Evolutionary conservation across 1,284 basidiomycete genomes (phyloP).

Genomic region (Agaricales sp.): DNA sequence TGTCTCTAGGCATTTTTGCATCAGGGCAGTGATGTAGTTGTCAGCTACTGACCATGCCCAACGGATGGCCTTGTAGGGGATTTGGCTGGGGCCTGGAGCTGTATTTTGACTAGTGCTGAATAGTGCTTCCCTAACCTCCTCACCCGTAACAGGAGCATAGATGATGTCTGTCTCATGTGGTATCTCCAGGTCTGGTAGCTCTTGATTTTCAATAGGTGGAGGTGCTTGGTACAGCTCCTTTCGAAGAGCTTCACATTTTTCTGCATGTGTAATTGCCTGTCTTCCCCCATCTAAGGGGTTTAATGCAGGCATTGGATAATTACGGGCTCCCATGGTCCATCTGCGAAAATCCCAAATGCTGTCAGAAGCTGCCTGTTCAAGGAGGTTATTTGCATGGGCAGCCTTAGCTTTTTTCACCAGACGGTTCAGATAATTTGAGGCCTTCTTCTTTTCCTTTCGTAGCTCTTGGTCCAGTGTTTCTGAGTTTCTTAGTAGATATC

Average conservation of each 20-base stretch:
- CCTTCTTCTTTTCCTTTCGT: not conserved
- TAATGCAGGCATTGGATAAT: not conserved
- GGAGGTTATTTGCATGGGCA: not conserved
- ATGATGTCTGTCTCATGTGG: slow-evolving; percentile 6
- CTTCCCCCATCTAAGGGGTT: not conserved
- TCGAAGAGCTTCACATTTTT: slow-evolving; percentile 17
- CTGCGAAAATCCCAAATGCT: not conserved
- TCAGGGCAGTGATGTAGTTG: slow-evolving; percentile 3
- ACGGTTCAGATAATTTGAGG: not conserved
- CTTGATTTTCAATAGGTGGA: slow-evolving; percentile 8
- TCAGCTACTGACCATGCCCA: slow-evolving; percentile 12
- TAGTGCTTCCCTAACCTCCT: slow-evolving; percentile 11
- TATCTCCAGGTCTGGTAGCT: slow-evolving; percentile 7
- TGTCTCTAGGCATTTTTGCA: slow-evolving; percentile 7
- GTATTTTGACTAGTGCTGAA: slow-evolving; percentile 8
- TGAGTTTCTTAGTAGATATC: not conserved
- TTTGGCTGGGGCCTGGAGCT: slow-evolving; percentile 12
- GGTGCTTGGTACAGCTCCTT: slow-evolving; percentile 15
- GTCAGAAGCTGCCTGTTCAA: not conserved
- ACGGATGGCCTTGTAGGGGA: slow-evolving; percentile 10
- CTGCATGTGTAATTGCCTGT: slow-evolving; percentile 9
- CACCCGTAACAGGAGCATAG: slow-evolving; percentile 9
- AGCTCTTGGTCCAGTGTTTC: not conserved
- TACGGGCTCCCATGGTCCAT: not conserved
- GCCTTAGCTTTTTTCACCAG: not conserved